Base-by-base conservation (phyloP, 176 grass and related monocot species). In the maize (Zea mays) region DNA sequence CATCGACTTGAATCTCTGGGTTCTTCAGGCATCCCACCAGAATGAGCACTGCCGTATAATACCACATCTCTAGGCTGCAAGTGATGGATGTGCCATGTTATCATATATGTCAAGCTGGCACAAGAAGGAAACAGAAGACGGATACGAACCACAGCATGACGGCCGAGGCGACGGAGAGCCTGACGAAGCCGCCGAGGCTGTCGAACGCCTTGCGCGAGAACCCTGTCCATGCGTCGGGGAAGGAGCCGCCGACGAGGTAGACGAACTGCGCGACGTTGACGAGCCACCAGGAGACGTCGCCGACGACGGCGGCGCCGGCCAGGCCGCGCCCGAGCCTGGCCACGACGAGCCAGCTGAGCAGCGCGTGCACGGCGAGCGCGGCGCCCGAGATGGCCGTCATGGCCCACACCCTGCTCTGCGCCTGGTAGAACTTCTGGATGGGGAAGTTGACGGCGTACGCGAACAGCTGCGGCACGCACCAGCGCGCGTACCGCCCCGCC, bases 341-440 rank as follows among this genome's bases (percentile, higher is more conserved):
- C 2, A 93, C 79, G 40, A 93, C 65, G 45, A 90, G 5, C 85
- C 84, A 88, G 75, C 80, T 85, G 38, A 93, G 84, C 60, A 89
- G 73, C 14, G 71, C 63, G 69, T 91, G 93, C 19, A 47, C 51
- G 40, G 13, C 84, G 0, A 91, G 76, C 37, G 10, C 79, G 15
- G 71, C 59, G 3, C 77, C 85, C 46, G 84, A 72, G 71, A 93
- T 86, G 48, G 43, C 12, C 11, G 90, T 45, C 54, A 97, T 75
- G 21, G 75, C 88, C 88, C 82, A 84, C 13, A 91, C 93, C 75
- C 77, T 82, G 71, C 90, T 87, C 85, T 93, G 88, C 48, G 90
- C 54, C 85, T 97, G 88, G 54, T 80, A 84, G 78, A 97, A 93
- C 73, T 91, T 97, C 80, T 97, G 88, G 14, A 86, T 21, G 8